Evolutionary conservation across 106 monocot genomes (phyloP), one percentile per base, ranked within the genome.

Genomic region (Acorus calamus): DNA sequence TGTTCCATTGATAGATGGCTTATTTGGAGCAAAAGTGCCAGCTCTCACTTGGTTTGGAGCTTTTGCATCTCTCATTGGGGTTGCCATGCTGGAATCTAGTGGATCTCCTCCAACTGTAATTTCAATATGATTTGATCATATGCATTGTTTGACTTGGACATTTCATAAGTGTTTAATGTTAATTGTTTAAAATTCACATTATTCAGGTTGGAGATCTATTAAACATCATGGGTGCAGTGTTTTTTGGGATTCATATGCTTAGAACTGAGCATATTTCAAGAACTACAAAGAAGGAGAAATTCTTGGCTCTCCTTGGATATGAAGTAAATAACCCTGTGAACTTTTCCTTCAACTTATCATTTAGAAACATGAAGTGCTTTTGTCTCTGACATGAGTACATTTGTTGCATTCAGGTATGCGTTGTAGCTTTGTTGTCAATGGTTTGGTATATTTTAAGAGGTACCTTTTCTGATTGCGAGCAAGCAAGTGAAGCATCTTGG

Each of bases 161-260:
- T 28, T 28, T 28, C 28, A 28, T 28, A 28, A 28, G 28, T 28
- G 28, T 28, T 28, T 28, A 28, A 28, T 28, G 28, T 28, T 28
- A 28, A 28, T 28, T 28, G 28, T 28, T 28, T 28, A 28, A 28
- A 28, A 28, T 28, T 28, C 28, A 28, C 28, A 28, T 28, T 28
- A 28, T 28, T 28, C 28, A 93, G 89, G 83, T 81, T 67, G 89
- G 93, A 50, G 93, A 93, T 77, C 41, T 86, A 69, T 64, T 93
- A 46, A 93, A 83, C 63, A 55, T 89, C 60, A 61, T 93, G 66
- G 86, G 86, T 61, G 83, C 89, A 0, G 62, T 86, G 10, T 93
- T 83, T 65, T 93, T 89, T 67, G 89, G 86, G 45, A 86, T 93
- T 50, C 93, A 89, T 66, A 86, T 89, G 54, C 59, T 89, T 7